A percentile compares a stretch with the other conserved stretches of the same genome.
Evolutionary conservation across 1,284 basidiomycete species (phyloP).

Genomic region (Chalciporus sp.): DNA sequence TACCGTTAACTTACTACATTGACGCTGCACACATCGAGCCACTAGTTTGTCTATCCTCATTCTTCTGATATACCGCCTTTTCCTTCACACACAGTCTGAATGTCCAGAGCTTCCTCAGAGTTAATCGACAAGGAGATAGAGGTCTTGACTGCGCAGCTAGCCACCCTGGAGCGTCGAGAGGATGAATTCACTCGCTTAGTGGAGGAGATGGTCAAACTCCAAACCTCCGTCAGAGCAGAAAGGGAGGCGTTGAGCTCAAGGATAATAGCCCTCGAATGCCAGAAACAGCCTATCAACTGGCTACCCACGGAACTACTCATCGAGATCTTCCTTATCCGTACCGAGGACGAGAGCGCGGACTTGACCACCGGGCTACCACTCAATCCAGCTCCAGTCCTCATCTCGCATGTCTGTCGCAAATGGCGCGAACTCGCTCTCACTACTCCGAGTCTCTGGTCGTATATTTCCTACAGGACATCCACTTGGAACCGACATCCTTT

Average conservation of each 20-base stretch:
- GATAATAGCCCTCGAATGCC: constrained; percentile 37
- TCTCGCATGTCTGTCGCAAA: constrained; percentile 50
- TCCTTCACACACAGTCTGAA: constrained; percentile 5
- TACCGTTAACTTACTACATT: background rate
- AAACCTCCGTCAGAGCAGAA: constrained; percentile 38
- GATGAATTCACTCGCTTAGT: constrained; percentile 41
- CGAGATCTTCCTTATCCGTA: constrained; percentile 42
- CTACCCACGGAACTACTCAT: constrained; percentile 51
- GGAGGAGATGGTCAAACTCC: constrained; percentile 41
- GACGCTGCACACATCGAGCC: constrained; percentile 3
- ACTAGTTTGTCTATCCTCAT: background rate
- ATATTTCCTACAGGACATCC: constrained; percentile 35
- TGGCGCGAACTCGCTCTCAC: constrained; percentile 47
- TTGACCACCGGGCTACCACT: constrained; percentile 20
- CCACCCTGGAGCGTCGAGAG: constrained; percentile 39
- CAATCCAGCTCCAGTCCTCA: constrained; percentile 37
- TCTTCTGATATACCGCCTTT: background rate
- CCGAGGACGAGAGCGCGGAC: constrained; percentile 25
- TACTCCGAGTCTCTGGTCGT: constrained; percentile 48
- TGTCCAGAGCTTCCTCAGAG: constrained; percentile 23
- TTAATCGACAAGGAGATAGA: constrained; percentile 39
- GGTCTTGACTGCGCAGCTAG: constrained; percentile 41
- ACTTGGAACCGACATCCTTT: constrained; percentile 30
- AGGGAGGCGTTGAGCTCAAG: constrained; percentile 31
- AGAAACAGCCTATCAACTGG: constrained; percentile 48